A percentile compares a stretch with the other conserved stretches of the same genome.
phyloP scores from a whole-genome alignment of 2,329 filamentous ascomycete species.

The Sporothrix schenckii region DNA sequence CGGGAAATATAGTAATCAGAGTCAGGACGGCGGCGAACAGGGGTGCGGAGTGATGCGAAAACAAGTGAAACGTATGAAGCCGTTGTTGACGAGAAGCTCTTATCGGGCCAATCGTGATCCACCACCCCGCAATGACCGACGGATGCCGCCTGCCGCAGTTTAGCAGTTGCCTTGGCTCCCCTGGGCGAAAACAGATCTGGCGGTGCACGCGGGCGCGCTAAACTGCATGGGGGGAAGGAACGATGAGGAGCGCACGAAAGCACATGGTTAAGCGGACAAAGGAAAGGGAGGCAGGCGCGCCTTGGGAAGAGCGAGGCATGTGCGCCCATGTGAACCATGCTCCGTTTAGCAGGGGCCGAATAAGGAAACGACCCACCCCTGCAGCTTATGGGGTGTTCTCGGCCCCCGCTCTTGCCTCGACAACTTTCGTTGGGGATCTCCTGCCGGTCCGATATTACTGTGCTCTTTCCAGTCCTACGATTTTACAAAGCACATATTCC shows the following conservation, averaged over 20 bases:
- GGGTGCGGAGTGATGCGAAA: background rate
- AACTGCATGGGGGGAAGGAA: constrained; percentile 14
- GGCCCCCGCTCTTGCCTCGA: constrained; percentile 22
- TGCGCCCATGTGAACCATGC: constrained; percentile 15
- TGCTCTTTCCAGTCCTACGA: constrained; percentile 1
- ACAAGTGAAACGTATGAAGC: background rate
- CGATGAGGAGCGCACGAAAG: background rate
- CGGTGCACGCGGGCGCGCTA: constrained; percentile 1
- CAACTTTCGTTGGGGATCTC: constrained; percentile 26
- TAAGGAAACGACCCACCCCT: constrained; percentile 6
- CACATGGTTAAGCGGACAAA: constrained; percentile 4
- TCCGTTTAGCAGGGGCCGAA: background rate
- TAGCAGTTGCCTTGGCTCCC: background rate
- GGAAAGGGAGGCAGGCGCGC: background rate
- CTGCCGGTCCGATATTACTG: background rate
- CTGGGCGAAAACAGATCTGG: background rate
- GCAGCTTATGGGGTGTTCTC: constrained; percentile 22
- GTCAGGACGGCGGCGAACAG: background rate
- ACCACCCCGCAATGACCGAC: constrained; percentile 18
- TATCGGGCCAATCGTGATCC: constrained; percentile 20
- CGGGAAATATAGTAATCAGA: background rate
- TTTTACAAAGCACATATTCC: background rate
- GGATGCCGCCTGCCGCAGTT: constrained; percentile 3
- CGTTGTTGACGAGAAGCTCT: background rate
- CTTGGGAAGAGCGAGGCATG: background rate